Conservation (phyloP, 495 filamentous ascomycete species). For the Lineolata rhizophorae region DNA sequence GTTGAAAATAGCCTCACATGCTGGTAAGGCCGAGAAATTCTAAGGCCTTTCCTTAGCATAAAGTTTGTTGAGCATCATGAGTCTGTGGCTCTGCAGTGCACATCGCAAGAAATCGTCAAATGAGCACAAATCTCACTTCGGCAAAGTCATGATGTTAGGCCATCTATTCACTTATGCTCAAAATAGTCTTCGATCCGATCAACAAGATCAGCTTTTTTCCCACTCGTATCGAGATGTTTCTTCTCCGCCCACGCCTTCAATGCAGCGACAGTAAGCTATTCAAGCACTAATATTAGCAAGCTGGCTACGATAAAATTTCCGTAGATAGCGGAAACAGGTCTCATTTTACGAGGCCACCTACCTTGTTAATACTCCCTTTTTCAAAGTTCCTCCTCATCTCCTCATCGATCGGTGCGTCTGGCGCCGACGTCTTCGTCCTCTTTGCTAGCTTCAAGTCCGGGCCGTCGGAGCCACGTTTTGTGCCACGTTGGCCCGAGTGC, state of each 20-base stretch:
- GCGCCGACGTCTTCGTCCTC: constrained; percentile 14
- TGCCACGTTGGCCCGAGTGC: constrained; percentile 15
- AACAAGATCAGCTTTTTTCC: constrained; percentile 62
- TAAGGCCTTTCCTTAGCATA: too few species aligned
- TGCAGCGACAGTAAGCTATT: constrained; percentile 43
- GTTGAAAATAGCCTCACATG: too few species aligned
- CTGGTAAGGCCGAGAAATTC: too few species aligned
- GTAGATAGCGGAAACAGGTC: too few species aligned
- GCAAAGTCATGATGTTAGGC: too few species aligned
- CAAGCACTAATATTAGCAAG: constrained; percentile 4
- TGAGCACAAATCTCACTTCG: too few species aligned
- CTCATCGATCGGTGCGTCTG: constrained; percentile 3
- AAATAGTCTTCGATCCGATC: constrained; percentile 60
- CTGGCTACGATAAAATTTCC: not conserved
- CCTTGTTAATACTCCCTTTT: not conserved
- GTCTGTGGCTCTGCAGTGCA: too few species aligned
- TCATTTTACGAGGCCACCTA: constrained; percentile 1
- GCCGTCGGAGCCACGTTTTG: constrained; percentile 10
- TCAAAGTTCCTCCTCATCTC: not conserved
- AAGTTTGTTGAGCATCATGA: too few species aligned
- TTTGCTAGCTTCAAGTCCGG: constrained; percentile 20
- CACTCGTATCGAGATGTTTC: constrained; percentile 36
- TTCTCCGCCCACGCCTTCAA: constrained; percentile 44
- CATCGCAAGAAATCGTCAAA: too few species aligned
- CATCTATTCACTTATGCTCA: constrained; percentile 25